Evolutionary conservation across 306 rosid species (phyloP).

Genomic region (Rosa rugosa): DNA sequence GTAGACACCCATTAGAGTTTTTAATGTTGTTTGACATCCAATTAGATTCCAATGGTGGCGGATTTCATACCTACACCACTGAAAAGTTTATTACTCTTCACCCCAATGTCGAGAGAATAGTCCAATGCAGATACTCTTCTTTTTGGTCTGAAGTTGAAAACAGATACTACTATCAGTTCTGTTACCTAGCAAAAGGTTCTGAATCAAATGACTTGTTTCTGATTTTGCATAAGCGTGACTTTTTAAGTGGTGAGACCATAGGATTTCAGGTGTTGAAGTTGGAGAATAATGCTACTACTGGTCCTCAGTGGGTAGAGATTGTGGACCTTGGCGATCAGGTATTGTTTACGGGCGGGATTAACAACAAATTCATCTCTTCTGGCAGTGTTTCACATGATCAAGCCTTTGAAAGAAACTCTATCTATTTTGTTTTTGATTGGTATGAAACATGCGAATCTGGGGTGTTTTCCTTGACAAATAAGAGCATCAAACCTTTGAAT

Average conservation of each 20-base stretch:
- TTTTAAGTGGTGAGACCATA: no score
- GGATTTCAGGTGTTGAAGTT: neutral
- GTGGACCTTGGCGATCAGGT: neutral
- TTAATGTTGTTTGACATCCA: neutral
- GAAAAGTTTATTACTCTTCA: neutral
- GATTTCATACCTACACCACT: neutral
- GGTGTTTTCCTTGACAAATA: neutral
- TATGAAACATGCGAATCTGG: neutral
- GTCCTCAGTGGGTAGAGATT: neutral
- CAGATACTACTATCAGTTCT: neutral
- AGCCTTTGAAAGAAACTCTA: neutral
- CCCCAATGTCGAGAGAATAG: neutral
- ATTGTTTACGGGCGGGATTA: neutral
- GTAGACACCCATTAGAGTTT: neutral
- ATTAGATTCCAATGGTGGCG: neutral
- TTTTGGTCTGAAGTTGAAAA: neutral
- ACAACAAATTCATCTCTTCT: neutral
- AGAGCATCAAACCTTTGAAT: neutral
- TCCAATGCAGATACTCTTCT: fast-evolving
- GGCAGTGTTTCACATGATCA: neutral
- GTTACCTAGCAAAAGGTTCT: neutral
- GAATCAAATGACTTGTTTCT: neutral
- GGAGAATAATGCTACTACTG: neutral
- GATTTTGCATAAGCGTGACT: neutral
- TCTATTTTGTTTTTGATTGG: neutral